Base-by-base conservation (phyloP, 1,139 yeast genomes). In the Taphrina flavorubra region DNA sequence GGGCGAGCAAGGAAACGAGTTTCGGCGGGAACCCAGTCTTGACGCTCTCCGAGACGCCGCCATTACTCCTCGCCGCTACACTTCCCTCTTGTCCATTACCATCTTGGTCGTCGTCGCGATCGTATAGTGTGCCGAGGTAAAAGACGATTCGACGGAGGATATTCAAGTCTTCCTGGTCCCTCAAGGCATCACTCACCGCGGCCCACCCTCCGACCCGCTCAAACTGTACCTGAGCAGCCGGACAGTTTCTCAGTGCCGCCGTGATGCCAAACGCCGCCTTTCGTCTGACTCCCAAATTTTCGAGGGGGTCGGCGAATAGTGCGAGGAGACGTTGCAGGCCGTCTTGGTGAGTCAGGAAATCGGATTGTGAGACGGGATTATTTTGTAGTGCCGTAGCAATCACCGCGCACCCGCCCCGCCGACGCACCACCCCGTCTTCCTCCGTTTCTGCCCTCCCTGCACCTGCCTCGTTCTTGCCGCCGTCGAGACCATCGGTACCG, bases 311-410 rank as follows among this genome's bases (percentile, higher is more conserved):
- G 31, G 31, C 31, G 0, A 84, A 83, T 18, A 86, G 74, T 0
- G 76, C 72, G 31, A 88, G 78, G 70, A 88, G 79, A 64, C 77
- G 78, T 16, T 77, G 74, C 62, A 88, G 78, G 0, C 88, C 88
- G 7, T 36, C 46, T 20, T 78, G 79, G 0, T 81, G 81, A 70
- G 87, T 81, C 70, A 81, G 39, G 36, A 73, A 62, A 25, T 71
- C 72, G 2, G 68, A 81, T 78, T 92, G 97, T 3, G 92, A 82
- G 70, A 83, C 84, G 1, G 86, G 86, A 76, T 94, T 94, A 77
- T 94, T 94, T 78, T 94, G 99, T 0, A 90, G 96, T 0, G 98
- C 97, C 0, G 94, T 89, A 1, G 96, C 97, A 44, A 92, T 83
- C 53, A 90, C 85, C 66, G 96, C 87, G 73, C 91, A 84, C 7